Base-by-base conservation (phyloP, 495 filamentous ascomycete species). In the Penicillium parvum region DNA sequence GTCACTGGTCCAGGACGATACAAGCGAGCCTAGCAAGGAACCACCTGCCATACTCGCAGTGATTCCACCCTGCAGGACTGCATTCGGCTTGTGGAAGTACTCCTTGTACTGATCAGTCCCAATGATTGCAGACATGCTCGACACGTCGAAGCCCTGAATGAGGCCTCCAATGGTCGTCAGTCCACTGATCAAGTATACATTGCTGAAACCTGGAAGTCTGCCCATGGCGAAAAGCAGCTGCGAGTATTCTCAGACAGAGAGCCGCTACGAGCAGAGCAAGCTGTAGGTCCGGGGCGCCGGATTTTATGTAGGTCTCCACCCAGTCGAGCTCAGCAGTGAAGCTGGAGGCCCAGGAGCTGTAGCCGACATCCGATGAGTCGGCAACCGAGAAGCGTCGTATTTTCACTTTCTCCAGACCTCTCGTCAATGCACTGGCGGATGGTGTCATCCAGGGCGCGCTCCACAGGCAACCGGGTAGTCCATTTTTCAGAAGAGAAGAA, bases 301-400 rank as follows among this genome's bases (percentile, higher is more conserved):
- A 55, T 47, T 50, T 51, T 50, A 50, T 50, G 46, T 30, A 50
- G 38, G n/a, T n/a, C 47, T 55, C 47, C 52, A 48, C 47, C 20
- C 27, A n/a, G 15, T 37, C 6, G 32, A 20, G 15, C 18, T 50
- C 25, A 23, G 22, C 4, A 30, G 10, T 16, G 23, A 7, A 15
- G 16, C 11, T 19, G 23, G 4, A n/a, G 23, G 16, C 47, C 47
- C 47, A 50, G n/a, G 12, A 2, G 12, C 10, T 28, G 20, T 34
- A 36, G 40, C 39, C 52, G 52, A 55, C 28, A 55, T 45, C 52
- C 47, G 52, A 38, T 8, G 15, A 38, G 4, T 18, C 45, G 45
- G 16, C 14, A 49, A 26, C 39, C 32, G 46, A 17, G 27, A 23
- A 16, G 15, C 12, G 29, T 43, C 30, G 20, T 34, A 27, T 25